Base-by-base conservation (phyloP, 768 basidiomycete species). In the Mycena maculata region DNA sequence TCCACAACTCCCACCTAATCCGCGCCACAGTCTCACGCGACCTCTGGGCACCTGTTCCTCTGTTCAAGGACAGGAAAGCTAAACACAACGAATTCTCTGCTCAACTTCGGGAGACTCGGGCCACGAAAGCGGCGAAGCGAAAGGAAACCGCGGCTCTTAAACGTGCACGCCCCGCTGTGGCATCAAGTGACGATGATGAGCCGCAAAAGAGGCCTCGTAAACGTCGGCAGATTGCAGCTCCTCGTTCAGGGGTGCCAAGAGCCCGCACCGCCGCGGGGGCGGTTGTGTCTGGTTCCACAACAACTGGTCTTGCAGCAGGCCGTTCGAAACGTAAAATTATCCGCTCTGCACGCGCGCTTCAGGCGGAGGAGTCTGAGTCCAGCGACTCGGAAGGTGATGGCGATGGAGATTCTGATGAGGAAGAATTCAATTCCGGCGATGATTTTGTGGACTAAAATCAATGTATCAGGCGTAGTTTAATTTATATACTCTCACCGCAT, bases 101-200 rank as follows among this genome's bases (percentile, higher is more conserved):
- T 36, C 33, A 11, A 36, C 50, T 52, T 52, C 50, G 31, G 31
- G 50, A 52, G 50, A 52, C 31, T 52, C 50, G 50, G 20, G 50
- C 50, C 31, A n/a, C 50, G n/a, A 52, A 52, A 52, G 50, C 50
- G n/a, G 50, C 33, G 31, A 52, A 52, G 31, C 50, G n/a, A 52
- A 52, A 36, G 50, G 47, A 52, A 52, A 52, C 50, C 31, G 50
- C 33, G 3, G 31, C 30, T n/a, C 50, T 18, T n/a, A 52, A 52
- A 52, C 31, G 33, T 36, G 5, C 33, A 10, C n/a, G n/a, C n/a
- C 31, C 50, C 13, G 36, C 10, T 10, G n/a, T n/a, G 28, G 49
- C 49, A 36, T 33, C 33, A 18, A 36, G 31, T 8, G 31, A 52
- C n/a, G 31, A 52, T 22, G 50, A 52, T 18, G 50, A 52, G n/a